phyloP scores from a whole-genome alignment of 768 basidiomycete species.

The Tricholoma saponaceum region DNA sequence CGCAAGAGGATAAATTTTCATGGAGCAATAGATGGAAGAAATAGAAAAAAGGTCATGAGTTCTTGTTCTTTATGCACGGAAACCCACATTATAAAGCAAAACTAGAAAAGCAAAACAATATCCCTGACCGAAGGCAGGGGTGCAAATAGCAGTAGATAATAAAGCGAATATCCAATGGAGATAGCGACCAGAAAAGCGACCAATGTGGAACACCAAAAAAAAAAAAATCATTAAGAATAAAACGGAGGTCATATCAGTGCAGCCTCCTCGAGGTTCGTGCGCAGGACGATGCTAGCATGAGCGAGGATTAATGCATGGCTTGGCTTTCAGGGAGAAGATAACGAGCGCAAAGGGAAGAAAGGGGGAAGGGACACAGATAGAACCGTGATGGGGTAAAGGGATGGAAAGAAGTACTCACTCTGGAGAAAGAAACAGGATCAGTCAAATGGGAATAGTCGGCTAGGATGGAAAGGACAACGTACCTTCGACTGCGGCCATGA shows the following conservation, averaged over 20 bases:
- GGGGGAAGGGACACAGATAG: constrained; percentile 13
- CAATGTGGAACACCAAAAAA: constrained; percentile 1
- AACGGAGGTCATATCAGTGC: constrained; percentile 49
- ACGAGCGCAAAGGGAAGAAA: constrained; percentile 13
- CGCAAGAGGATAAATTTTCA: constrained; percentile 6
- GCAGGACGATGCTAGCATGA: constrained; percentile 59
- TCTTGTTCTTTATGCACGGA: constrained; percentile 18
- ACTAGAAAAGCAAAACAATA: constrained; percentile 13
- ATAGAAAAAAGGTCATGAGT: constrained; percentile 20
- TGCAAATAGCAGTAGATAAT: constrained; percentile 12
- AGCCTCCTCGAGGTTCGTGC: constrained; percentile 59
- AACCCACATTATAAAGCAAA: constrained; percentile 9
- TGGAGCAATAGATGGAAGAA: constrained; percentile 10
- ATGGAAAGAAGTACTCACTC: constrained; percentile 56
- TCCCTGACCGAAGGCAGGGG: constrained; percentile 9
- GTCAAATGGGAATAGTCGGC: background rate
- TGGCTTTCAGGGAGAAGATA: constrained; percentile 25
- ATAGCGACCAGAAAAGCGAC: constrained; percentile 6
- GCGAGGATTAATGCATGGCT: constrained; percentile 15
- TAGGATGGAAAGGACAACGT: constrained; percentile 21
- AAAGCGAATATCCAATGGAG: constrained; percentile 5
- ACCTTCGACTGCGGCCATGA: constrained; percentile 98
- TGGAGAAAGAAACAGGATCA: constrained; percentile 22
- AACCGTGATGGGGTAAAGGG: constrained; percentile 21
- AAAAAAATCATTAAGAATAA: constrained; percentile 13